Conservation (phyloP, 192 early-diverging fungal species). For the Linnemannia zychae region DNA sequence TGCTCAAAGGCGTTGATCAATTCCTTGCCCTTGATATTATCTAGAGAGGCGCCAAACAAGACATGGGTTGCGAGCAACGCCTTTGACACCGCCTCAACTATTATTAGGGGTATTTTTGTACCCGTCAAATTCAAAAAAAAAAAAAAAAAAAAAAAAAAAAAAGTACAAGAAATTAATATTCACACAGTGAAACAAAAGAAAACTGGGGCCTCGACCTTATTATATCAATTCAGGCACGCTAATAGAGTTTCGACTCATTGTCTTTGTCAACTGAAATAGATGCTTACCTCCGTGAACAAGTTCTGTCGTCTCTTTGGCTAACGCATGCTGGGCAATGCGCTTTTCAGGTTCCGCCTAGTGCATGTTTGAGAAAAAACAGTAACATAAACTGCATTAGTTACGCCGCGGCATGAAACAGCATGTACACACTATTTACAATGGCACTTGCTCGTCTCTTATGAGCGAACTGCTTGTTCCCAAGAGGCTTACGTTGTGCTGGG, state of each 20-base stretch:
- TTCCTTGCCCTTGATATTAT: conserved; percentile 61
- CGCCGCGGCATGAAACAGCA: not conserved
- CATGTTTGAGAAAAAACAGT: not conserved
- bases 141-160: conserved; percentile 1
- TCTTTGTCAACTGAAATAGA: not conserved
- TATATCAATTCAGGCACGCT: not conserved
- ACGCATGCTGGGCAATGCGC: conserved; percentile 79
- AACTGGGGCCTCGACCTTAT: not conserved
- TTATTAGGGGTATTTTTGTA: not conserved
- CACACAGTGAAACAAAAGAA: not conserved
- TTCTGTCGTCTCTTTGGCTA: conserved; percentile 90
- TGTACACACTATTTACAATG: not conserved
- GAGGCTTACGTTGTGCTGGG: conserved; percentile 71
- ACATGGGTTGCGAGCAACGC: conserved; percentile 81
- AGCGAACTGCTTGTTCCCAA: not conserved
- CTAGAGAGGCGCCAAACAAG: conserved; percentile 76
- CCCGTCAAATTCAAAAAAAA: not conserved
- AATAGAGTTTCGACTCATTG: not conserved
- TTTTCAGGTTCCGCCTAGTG: conserved; percentile 69
- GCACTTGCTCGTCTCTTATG: not conserved
- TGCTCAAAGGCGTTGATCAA: conserved; percentile 81
- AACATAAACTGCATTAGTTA: not conserved
- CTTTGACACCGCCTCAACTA: conserved; percentile 69
- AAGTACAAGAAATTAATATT: not conserved
- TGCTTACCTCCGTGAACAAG: conserved; percentile 88